A percentile compares a stretch with the other conserved stretches of the same genome.
Evolutionary conservation across 768 basidiomycete genomes (phyloP).

Genomic region (Lactarius psammicola): DNA sequence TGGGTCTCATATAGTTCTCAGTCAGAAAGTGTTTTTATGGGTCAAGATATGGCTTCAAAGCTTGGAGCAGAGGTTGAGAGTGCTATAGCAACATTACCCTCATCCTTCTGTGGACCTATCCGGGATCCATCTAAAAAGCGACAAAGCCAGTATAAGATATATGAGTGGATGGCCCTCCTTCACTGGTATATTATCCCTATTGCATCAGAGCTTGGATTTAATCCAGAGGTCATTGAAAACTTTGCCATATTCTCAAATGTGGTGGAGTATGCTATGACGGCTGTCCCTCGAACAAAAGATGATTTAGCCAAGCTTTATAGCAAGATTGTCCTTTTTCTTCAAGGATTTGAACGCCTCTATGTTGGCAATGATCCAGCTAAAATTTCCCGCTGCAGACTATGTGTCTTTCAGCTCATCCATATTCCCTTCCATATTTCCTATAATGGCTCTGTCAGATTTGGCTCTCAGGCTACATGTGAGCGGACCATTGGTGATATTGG

Average conservation of each 20-base stretch:
- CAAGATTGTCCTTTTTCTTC: neutral
- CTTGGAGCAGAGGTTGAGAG: too few species aligned
- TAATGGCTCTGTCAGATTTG: too few species aligned
- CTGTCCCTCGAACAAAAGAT: neutral
- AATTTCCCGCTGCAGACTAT: neutral
- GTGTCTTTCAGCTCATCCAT: too few species aligned
- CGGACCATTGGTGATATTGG: too few species aligned
- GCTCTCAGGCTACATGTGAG: too few species aligned
- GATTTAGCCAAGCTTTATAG: neutral
- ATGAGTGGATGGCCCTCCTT: slow-evolving; percentile 1
- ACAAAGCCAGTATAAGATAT: neutral
- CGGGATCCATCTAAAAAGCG: neutral
- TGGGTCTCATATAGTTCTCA: too few species aligned
- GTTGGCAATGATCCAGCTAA: slow-evolving; percentile 1
- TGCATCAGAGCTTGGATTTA: slow-evolving; percentile 11
- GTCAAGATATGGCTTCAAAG: too few species aligned
- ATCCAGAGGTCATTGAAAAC: slow-evolving; percentile 23
- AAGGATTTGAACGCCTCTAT: slow-evolving; percentile 8
- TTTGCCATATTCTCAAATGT: too few species aligned
- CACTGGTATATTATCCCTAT: slow-evolving; percentile 3
- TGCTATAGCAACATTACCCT: too few species aligned
- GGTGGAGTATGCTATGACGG: too few species aligned
- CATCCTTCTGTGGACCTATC: neutral
- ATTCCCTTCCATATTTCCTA: too few species aligned
- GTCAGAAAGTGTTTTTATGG: too few species aligned